Conservation (phyloP, 2,329 filamentous ascomycete species). For the Arthrobotrys megalospora region DNA sequence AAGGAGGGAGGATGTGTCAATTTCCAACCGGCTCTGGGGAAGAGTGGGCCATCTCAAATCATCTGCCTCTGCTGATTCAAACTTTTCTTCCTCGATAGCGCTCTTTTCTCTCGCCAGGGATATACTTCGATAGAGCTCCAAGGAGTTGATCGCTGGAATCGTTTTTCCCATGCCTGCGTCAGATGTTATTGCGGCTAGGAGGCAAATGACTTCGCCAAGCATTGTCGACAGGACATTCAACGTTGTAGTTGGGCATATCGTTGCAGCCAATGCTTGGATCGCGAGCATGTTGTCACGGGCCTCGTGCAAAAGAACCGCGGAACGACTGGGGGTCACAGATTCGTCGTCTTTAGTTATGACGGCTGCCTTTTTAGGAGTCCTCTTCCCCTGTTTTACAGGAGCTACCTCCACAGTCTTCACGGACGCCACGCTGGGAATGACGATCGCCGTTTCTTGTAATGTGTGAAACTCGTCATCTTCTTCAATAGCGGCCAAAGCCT, state of each 20-base stretch:
- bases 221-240: constrained; percentile 77
- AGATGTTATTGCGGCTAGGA: constrained; percentile 76
- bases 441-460: constrained; percentile 81
- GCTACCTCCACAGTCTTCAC: constrained; percentile 67
- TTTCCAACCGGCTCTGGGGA: constrained; percentile 36
- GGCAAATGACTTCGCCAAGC: constrained; percentile 76
- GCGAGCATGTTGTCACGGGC: constrained; percentile 78
- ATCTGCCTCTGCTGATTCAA: constrained; percentile 67
- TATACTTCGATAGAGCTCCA: constrained; percentile 80
- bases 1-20: constrained; percentile 51
- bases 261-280: constrained; percentile 73
- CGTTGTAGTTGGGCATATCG: constrained; percentile 72
- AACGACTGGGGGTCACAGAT: constrained; percentile 62
- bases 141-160: constrained; percentile 73
- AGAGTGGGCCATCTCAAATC: constrained; percentile 66
- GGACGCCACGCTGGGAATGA: constrained; percentile 67
- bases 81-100: constrained; percentile 71
- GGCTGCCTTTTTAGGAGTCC: constrained; percentile 61
- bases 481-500: constrained; percentile 80
- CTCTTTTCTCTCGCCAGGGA: constrained; percentile 78
- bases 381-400: constrained; percentile 64
- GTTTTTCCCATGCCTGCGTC: constrained; percentile 68
- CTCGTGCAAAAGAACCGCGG: constrained; percentile 74
- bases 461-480: constrained; percentile 88
- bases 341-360: constrained; percentile 61